Conservation (phyloP, 2,329 filamentous ascomycete genomes). For the Tetracladium maxilliforme region DNA sequence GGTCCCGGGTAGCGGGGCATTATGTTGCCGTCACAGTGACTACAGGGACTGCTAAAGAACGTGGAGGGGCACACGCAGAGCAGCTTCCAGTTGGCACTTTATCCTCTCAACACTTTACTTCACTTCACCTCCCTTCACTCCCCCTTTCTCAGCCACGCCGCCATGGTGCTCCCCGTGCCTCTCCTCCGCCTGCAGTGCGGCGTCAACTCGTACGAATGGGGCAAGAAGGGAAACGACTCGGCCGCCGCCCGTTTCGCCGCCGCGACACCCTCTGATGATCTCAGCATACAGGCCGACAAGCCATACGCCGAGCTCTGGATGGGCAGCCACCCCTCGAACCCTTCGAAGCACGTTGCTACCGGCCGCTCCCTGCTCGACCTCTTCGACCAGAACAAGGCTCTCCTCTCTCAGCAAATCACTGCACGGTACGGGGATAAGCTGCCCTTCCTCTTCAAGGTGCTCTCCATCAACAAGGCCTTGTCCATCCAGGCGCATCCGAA, state of each 20-base stretch:
- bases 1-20: background rate
- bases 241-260: conserved; percentile 82
- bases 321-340: conserved; percentile 93
- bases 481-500: conserved; percentile 96
- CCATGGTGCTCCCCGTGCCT: conserved; percentile 71
- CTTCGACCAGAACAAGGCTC: conserved; percentile 70
- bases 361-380: conserved; percentile 78
- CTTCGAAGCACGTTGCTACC: conserved; percentile 76
- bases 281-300: conserved; percentile 71
- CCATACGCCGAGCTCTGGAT: conserved; percentile 99
- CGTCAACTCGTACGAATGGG: conserved; percentile 98
- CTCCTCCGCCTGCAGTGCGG: conserved; percentile 78
- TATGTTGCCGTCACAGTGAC: background rate
- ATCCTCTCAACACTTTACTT: background rate
- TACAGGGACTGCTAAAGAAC: background rate
- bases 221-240: conserved; percentile 78
- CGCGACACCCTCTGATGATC: conserved; percentile 60
- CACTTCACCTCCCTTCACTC: conserved; percentile 1
- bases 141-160: too few relatives aligned
- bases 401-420: conserved; percentile 61
- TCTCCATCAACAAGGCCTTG: conserved; percentile 89
- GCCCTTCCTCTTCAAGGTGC: conserved; percentile 94
- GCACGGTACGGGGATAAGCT: conserved; percentile 69
- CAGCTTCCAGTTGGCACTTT: background rate
- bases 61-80: background rate